Base-by-base conservation (phyloP, 2,329 filamentous ascomycete species). In the Amauroascus verrucosus region DNA sequence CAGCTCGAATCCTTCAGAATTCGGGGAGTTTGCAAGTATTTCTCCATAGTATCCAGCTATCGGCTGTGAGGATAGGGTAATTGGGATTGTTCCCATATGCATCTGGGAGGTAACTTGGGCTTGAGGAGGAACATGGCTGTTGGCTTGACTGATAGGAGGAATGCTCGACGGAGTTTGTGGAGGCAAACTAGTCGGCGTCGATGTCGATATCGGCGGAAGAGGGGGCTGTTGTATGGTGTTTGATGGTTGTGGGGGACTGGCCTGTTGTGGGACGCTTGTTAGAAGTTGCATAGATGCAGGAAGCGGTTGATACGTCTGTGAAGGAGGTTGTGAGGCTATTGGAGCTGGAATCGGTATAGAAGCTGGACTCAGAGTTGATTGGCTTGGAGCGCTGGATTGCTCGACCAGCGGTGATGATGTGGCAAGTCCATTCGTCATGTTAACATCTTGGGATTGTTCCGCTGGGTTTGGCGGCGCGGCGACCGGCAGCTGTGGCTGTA, bases 1-100 rank as follows among this genome's bases (percentile, higher is more conserved):
- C 59, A 70, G 75, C 70, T 68, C 73, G 67, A 65, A 80, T 70
- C 80, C 71, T 77, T 78, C 57, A 72, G 74, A 61, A 32, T 60
- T 65, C 18, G 62, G 63, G 5, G 67, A 63, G 58, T 69, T 69
- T 6, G 64, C 65, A 43, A 74, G 73, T 66, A 75, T 73, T 60
- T 56, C 54, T n/a, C 54, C 37, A 48, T 59, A 59, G 45, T 81
- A 81, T 64, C 80, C 78, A 37, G 70, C 70, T 38, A 59, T 56
- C 26, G 48, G 45, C 7, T 54, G 56, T n/a, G 56, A 24, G 1
- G 55, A 49, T 20, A 58, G 54, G 44, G 58, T 59, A 57, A 61
- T 61, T 18, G 60, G 47, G 9, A 51, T 47, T 20, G 33, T 40
- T 16, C 28, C 51, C 43, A 49, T 53, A 28, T 50, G 41, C 50